These are phyloP conservation scores for Pisolithus tinctorius DNA, from an alignment of 768 basidiomycete genomes.

Conservation along the genomic window DNA sequence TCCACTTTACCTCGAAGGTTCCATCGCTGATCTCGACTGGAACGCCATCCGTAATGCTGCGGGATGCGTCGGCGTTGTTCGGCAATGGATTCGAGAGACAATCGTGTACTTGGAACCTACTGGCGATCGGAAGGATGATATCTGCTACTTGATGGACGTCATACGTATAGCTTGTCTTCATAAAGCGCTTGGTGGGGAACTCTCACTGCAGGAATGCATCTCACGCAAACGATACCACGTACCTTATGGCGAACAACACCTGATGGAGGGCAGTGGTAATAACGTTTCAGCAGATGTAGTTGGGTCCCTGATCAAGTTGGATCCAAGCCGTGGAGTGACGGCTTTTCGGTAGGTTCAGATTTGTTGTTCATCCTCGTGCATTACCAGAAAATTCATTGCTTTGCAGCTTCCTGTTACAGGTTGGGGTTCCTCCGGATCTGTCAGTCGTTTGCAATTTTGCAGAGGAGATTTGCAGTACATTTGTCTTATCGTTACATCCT, in stretches of 20 bases:
- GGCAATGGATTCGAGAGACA: not conserved
- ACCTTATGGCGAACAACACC: not conserved
- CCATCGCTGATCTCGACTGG: not conserved
- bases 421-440: constrained; percentile 34
- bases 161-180: not conserved
- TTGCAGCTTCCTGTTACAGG: constrained; percentile 38
- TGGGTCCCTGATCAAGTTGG: not conserved
- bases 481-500: constrained; percentile 27
- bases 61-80: not conserved
- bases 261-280: not conserved
- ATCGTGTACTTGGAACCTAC: not conserved
- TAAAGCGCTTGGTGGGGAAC: not conserved
- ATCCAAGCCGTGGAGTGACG: not conserved
- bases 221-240: no score
- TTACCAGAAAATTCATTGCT: no score
- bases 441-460: constrained; percentile 44
- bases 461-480: constrained; percentile 41
- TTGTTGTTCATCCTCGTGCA: not conserved
- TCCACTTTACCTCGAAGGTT: not conserved
- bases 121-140: not conserved
- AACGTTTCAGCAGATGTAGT: no score
- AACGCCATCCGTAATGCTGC: not conserved
- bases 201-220: not conserved
- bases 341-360: not conserved
- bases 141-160: not conserved